A percentile compares a stretch with the other conserved stretches of the same genome.
These are phyloP conservation scores for Sicyos baderoa DNA, from an alignment of 306 rosid genomes.

Conservation along the genomic window DNA sequence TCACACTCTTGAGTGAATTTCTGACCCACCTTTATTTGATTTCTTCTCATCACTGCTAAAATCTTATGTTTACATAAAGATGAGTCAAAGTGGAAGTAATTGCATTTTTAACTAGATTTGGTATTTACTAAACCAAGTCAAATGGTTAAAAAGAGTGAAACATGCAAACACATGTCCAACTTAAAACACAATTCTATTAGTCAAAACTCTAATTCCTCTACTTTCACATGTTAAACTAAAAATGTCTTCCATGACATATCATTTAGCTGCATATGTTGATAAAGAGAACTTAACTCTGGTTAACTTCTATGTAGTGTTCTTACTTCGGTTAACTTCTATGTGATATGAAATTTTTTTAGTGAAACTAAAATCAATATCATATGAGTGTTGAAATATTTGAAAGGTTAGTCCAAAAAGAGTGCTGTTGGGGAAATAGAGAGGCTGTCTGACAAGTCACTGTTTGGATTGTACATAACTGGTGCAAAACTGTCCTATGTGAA, in stretches of 20 bases:
- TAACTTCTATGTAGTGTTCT: neutral
- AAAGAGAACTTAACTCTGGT: neutral
- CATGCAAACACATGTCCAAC: too few relatives aligned
- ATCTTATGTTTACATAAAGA: neutral
- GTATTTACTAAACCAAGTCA: neutral
- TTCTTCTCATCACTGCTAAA: neutral
- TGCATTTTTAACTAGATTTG: neutral
- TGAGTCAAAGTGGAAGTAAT: slow-evolving; percentile 14
- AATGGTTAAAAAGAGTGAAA: neutral
- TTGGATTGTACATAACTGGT: slow-evolving; percentile 14
- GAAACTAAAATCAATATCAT: too few relatives aligned
- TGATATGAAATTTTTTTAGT: too few relatives aligned
- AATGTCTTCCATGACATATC: neutral
- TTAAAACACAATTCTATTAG: too few relatives aligned
- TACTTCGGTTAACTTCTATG: neutral
- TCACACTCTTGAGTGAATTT: neutral
- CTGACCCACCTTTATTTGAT: neutral
- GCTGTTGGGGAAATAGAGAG: neutral
- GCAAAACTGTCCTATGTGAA: slow-evolving; percentile 11
- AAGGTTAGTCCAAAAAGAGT: too few relatives aligned
- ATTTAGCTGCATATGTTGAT: too few relatives aligned
- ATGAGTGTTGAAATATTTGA: too few relatives aligned
- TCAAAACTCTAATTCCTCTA: neutral
- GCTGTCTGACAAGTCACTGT: slow-evolving; percentile 13
- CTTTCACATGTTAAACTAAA: too few relatives aligned